Conservation (phyloP, 257 asterid species). For the Jacaranda copaia region DNA sequence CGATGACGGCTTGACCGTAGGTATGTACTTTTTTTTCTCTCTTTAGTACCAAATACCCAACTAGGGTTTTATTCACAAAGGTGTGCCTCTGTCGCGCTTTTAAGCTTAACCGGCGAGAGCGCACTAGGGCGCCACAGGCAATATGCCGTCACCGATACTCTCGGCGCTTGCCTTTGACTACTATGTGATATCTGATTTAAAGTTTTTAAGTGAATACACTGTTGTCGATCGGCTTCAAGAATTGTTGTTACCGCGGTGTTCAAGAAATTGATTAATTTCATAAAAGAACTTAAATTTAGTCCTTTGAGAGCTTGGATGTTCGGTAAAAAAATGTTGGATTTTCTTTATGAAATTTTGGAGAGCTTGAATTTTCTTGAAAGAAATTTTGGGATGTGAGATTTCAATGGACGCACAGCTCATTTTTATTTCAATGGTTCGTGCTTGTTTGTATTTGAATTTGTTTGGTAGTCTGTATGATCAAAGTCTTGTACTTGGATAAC, state of each 20-base stretch:
- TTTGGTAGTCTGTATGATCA: not conserved
- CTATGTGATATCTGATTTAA: not conserved
- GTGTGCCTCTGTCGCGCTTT: not conserved
- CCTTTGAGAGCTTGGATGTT: not conserved
- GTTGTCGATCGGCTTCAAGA: conserved; percentile 7
- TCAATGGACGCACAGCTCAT: not conserved
- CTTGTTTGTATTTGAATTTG: not conserved
- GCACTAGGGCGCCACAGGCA: not conserved
- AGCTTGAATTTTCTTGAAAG: not conserved
- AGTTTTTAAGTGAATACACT: not conserved
- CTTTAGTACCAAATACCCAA: not conserved
- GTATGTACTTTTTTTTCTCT: not conserved
- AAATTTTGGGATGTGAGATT: conserved; percentile 2
- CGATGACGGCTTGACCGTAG: not conserved
- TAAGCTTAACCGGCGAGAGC: too few species aligned
- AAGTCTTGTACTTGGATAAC: not conserved
- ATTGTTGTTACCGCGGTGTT: not conserved
- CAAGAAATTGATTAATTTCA: not conserved
- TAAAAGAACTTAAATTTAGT: not conserved
- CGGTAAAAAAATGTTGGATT: not conserved
- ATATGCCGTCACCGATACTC: not conserved
- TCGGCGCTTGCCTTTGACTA: not conserved
- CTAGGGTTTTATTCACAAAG: conserved; percentile 4
- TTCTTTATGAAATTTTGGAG: not conserved
- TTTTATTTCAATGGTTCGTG: not conserved